Conservation (phyloP, 2,329 filamentous ascomycete species). For the Ophiostoma himal-ulmi region DNA sequence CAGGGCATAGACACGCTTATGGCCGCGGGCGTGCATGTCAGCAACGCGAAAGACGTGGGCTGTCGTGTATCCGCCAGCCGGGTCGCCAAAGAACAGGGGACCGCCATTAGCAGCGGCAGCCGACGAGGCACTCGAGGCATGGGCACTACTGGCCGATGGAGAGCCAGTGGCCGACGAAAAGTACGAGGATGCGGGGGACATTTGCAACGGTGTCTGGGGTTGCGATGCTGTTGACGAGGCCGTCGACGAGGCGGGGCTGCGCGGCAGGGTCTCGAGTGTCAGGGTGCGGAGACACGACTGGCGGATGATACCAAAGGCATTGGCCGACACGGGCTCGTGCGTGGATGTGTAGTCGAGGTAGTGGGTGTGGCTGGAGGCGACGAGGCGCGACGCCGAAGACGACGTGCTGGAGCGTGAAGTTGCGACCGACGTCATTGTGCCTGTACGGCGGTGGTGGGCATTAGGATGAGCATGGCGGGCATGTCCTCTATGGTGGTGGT, state of each 20-base stretch:
- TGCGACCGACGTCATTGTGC: slow-evolving; percentile 40
- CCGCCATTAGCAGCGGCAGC: slow-evolving; percentile 50
- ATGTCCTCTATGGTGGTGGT: slow-evolving; percentile 31
- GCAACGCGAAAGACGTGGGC: slow-evolving; percentile 66
- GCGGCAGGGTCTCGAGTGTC: slow-evolving; percentile 60
- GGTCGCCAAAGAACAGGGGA: slow-evolving; percentile 64
- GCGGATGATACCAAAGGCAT: slow-evolving; percentile 62
- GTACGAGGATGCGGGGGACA: slow-evolving; percentile 16
- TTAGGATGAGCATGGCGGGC: neutral
- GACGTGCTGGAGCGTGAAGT: slow-evolving; percentile 50
- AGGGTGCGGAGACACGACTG: slow-evolving; percentile 61
- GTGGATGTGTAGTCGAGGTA: slow-evolving; percentile 64
- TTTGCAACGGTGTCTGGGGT: slow-evolving; percentile 29
- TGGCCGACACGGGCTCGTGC: slow-evolving; percentile 55
- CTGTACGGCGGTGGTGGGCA: slow-evolving; percentile 36
- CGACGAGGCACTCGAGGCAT: slow-evolving; percentile 46
- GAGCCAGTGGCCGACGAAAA: slow-evolving; percentile 33
- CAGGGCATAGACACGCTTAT: slow-evolving; percentile 64
- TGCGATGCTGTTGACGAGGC: slow-evolving; percentile 30
- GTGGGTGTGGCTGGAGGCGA: slow-evolving; percentile 48
- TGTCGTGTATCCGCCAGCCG: slow-evolving; percentile 60
- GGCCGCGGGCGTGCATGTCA: slow-evolving; percentile 60
- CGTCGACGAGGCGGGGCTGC: slow-evolving; percentile 39
- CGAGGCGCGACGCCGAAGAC: slow-evolving; percentile 34
- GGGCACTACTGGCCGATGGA: slow-evolving; percentile 40